Evolutionary conservation across 2,329 filamentous ascomycete species (phyloP), one percentile per base, ranked within the genome.

Genomic region (Lecanoromycetidae sp.): DNA sequence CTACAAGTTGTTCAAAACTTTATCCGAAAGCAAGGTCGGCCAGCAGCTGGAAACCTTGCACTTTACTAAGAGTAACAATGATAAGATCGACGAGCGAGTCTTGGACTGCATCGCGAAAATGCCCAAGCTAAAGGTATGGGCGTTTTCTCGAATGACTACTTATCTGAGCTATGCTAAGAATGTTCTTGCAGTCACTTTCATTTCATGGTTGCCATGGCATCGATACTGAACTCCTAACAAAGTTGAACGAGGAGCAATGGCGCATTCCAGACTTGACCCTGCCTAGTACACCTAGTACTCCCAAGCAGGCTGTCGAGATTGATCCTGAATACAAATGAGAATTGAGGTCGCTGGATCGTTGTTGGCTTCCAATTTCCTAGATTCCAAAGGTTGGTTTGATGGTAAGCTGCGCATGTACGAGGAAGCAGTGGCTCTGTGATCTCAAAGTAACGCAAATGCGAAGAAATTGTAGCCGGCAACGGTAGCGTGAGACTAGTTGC

Each of bases 251-350:
- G 5, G 41, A 48, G 15, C 30, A 44, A 17, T 55, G 52, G 54
- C 50, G 44, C n/a, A 50, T 56, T 17, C 29, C 22, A 3, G 44
- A 52, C 20, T 25, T 56, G 19, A 41, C 37, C 5, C 17, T 48
- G 17, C 50, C 54, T 26, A 42, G 39, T 13, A 45, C 34, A 4
- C 43, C 34, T 6, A 45, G 26, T 38, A 33, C 17, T 23, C 43
- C 17, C 10, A 29, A 32, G 17, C 19, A 36, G 5, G 32, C 12
- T n/a, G 38, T 56, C 20, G 51, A 56, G 42, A 40, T 56, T 15
- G 54, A 56, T 33, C 45, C 48, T 3, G 49, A 44, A 15, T 55
- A 56, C 41, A 46, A 46, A 17, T 50, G 46, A 52, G 10, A 23
- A 37, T 44, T 5, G 39, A 20, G 10, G 20, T 17, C 17, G 34